Percentiles rank a stretch among this genome's conserved stretches.
These are phyloP conservation scores for Leucosporidium creatinivorum DNA, from an alignment of 768 basidiomycete genomes.

Conservation along the genomic window DNA sequence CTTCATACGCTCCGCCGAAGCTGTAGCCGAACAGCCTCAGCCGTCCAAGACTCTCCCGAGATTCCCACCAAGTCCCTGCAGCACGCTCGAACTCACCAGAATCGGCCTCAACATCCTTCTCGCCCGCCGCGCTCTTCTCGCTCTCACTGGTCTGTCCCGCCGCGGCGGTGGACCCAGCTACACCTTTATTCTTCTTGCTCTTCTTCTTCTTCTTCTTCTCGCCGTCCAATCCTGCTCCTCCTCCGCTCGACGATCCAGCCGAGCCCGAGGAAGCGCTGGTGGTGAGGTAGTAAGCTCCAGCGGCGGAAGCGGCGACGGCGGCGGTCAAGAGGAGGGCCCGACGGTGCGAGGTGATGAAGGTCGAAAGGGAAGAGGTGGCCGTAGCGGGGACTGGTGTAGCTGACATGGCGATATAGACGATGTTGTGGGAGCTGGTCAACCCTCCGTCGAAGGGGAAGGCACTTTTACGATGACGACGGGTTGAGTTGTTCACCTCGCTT, in stretches of 20 bases:
- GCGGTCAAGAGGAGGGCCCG: slow-evolving; percentile 54
- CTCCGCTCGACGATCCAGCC: slow-evolving; percentile 37
- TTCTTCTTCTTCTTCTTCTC: slow-evolving; percentile 48
- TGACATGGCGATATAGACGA: too few relatives aligned
- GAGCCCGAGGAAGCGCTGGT: slow-evolving; percentile 33
- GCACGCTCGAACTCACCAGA: neutral
- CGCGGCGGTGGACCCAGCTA: slow-evolving; percentile 49
- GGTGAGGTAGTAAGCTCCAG: slow-evolving; percentile 58
- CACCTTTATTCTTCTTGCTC: slow-evolving; percentile 41
- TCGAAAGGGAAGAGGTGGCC: neutral
- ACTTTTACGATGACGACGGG: too few relatives aligned
- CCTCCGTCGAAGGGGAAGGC: too few relatives aligned
- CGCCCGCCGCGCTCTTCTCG: neutral
- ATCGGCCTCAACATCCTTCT: neutral
- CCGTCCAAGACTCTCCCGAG: neutral
- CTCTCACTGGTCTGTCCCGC: slow-evolving; percentile 28
- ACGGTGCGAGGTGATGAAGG: slow-evolving; percentile 12
- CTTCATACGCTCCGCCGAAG: neutral
- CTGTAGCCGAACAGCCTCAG: neutral
- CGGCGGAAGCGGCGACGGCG: slow-evolving; percentile 63
- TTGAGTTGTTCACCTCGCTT: too few relatives aligned
- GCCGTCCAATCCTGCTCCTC: slow-evolving; percentile 45
- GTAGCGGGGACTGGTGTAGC: too few relatives aligned
- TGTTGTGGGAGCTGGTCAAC: too few relatives aligned
- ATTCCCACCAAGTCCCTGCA: neutral